These are phyloP conservation scores for Symbiodinium pilosum DNA, from an alignment of 73 alveolate species.

Conservation along the genomic window DNA sequence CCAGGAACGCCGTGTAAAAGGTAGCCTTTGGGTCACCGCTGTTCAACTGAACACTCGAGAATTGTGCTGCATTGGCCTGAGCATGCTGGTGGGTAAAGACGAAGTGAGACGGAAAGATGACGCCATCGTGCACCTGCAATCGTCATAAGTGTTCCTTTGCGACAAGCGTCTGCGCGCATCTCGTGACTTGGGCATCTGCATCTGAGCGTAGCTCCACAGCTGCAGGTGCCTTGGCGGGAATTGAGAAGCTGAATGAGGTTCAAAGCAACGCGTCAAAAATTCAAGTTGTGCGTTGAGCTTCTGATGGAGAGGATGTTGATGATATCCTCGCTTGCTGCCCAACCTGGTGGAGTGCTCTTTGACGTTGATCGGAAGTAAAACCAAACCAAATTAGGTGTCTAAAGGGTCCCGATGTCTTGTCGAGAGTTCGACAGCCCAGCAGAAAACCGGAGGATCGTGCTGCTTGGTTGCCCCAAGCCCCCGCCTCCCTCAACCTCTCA, in stretches of 20 bases:
- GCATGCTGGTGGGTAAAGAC: not conserved
- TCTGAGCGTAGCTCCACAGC: not conserved
- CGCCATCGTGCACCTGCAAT: not conserved
- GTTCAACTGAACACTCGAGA: no score
- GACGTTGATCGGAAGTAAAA: no score
- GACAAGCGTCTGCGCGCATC: not conserved
- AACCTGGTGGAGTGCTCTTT: not conserved
- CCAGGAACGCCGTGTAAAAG: not conserved
- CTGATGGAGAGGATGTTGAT: not conserved
- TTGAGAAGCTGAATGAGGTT: no score
- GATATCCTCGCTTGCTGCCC: not conserved
- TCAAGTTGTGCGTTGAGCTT: no score
- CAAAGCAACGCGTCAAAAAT: no score
- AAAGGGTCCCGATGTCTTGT: no score
- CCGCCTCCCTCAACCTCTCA: no score
- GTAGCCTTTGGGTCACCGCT: no score
- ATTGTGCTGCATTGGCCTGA: not conserved
- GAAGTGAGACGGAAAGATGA: not conserved
- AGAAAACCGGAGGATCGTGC: no score
- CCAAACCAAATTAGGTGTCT: no score
- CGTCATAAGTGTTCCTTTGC: not conserved
- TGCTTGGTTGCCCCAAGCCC: no score
- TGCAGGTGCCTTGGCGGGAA: not conserved
- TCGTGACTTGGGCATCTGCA: not conserved
- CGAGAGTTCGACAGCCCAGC: no score